Conservation (phyloP, 2,329 filamentous ascomycete species). For the Fusarium bulbicola region DNA sequence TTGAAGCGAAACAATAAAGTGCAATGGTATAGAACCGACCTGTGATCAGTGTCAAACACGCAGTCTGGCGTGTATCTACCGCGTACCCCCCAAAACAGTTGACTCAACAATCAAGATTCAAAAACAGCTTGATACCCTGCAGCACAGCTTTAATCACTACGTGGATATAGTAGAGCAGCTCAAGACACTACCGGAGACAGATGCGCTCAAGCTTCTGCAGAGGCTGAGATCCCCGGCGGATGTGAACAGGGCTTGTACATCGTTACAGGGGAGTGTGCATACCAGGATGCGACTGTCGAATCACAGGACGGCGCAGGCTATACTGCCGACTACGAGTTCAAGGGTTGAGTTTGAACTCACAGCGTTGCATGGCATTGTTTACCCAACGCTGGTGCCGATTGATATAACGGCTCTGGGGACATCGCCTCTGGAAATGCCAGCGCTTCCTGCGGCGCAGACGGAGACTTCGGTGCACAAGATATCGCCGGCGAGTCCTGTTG, state of each 20-base stretch:
- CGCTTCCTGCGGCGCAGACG: not conserved
- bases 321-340: not conserved
- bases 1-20: not conserved
- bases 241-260: not conserved
- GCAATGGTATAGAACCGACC: not conserved
- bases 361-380: not conserved
- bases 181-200: not conserved
- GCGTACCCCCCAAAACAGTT: slow-evolving; percentile 4
- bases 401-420: not conserved
- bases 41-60: slow-evolving; percentile 10
- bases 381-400: not conserved
- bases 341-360: slow-evolving; percentile 5
- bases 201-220: not conserved
- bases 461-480: not conserved
- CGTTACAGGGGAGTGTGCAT: not conserved
- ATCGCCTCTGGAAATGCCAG: not conserved
- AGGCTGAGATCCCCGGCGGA: not conserved
- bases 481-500: not conserved
- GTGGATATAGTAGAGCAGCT: not conserved
- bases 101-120: slow-evolving; percentile 4
- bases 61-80: not conserved
- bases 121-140: slow-evolving; percentile 4
- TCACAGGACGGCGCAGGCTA: not conserved
- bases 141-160: not conserved
- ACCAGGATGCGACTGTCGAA: not conserved